Evolutionary conservation across 495 filamentous ascomycete genomes (phyloP).

Genomic region (Aspergillus affinis): DNA sequence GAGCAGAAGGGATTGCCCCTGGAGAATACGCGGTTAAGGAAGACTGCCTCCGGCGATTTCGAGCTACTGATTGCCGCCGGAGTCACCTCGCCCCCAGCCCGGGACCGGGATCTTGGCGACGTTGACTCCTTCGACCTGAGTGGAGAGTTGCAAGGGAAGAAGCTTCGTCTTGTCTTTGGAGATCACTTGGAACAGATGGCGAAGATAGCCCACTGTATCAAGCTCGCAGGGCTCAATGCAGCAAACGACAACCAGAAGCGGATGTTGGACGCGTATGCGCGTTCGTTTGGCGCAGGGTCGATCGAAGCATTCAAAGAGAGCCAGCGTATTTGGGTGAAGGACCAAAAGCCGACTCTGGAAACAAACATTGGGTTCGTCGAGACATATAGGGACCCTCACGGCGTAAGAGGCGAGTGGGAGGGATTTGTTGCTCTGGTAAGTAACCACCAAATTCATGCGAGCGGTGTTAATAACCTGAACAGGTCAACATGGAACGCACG

Average conservation of each 20-base stretch:
- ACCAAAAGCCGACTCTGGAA: slow-evolving; percentile 86
- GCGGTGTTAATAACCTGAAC: slow-evolving; percentile 1
- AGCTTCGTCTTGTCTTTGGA: slow-evolving; percentile 74
- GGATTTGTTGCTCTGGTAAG: slow-evolving; percentile 78
- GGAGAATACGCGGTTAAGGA: slow-evolving; percentile 86
- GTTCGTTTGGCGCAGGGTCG: slow-evolving; percentile 82
- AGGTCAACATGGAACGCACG: slow-evolving; percentile 83
- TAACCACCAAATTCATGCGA: slow-evolving; percentile 12
- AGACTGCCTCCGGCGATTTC: slow-evolving; percentile 68
- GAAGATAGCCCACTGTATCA: slow-evolving; percentile 69
- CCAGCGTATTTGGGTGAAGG: slow-evolving; percentile 89
- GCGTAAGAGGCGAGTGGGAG: slow-evolving; percentile 95
- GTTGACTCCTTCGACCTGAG: slow-evolving; percentile 65
- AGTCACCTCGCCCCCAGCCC: slow-evolving; percentile 50
- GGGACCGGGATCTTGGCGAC: slow-evolving; percentile 68
- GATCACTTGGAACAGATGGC: slow-evolving; percentile 80
- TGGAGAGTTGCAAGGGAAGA: slow-evolving; percentile 64
- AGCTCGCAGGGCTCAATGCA: slow-evolving; percentile 70
- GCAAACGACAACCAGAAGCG: slow-evolving; percentile 81
- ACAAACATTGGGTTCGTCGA: slow-evolving; percentile 94
- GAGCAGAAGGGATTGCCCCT: slow-evolving; percentile 70
- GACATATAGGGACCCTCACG: slow-evolving; percentile 92
- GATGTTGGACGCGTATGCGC: slow-evolving; percentile 81
- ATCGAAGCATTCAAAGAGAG: slow-evolving; percentile 86
- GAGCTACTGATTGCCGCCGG: slow-evolving; percentile 85